These are phyloP conservation scores for Penicillium sclerotigenum DNA, from an alignment of 2,329 filamentous ascomycete species.

Conservation along the genomic window DNA sequence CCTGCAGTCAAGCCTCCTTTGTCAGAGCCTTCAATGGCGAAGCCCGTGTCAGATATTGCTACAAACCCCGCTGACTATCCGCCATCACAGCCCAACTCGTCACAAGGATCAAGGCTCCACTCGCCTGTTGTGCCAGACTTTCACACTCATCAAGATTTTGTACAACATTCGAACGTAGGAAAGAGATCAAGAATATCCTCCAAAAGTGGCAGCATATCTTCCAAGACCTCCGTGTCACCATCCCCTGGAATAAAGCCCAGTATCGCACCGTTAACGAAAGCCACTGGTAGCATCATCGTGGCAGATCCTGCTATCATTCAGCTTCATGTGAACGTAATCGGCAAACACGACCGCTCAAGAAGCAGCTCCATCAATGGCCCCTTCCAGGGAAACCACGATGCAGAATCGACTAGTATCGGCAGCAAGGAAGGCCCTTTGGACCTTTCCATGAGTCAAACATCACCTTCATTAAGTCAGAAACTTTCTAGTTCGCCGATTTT, in stretches of 20 bases:
- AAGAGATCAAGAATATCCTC: conserved; percentile 42
- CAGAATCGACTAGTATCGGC: conserved; percentile 29
- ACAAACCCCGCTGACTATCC: conserved; percentile 22
- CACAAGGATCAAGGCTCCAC: conserved; percentile 38
- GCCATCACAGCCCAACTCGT: conserved; percentile 30
- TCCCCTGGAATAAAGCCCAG: conserved; percentile 40
- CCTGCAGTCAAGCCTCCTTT: conserved; percentile 26
- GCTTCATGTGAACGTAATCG: conserved; percentile 40
- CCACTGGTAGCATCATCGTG: conserved; percentile 30
- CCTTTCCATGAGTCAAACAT: conserved; percentile 30
- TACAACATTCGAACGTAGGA: conserved; percentile 17
- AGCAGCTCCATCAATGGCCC: conserved; percentile 34
- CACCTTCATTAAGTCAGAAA: conserved; percentile 30
- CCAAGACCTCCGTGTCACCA: conserved; percentile 41
- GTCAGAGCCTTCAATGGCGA: conserved; percentile 27
- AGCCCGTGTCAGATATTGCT: conserved; percentile 25
- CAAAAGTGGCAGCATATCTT: conserved; percentile 43
- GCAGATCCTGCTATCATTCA: conserved; percentile 49
- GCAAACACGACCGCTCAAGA: conserved; percentile 26
- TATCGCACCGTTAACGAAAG: conserved; percentile 37
- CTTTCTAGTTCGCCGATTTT: conserved; percentile 35
- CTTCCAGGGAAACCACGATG: conserved; percentile 29
- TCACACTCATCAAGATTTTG: conserved; percentile 29
- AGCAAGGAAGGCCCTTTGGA: conserved; percentile 32
- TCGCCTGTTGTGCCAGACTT: conserved; percentile 36